Evolutionary conservation across 768 basidiomycete genomes (phyloP).

Genomic region (Tulasnella sp.): DNA sequence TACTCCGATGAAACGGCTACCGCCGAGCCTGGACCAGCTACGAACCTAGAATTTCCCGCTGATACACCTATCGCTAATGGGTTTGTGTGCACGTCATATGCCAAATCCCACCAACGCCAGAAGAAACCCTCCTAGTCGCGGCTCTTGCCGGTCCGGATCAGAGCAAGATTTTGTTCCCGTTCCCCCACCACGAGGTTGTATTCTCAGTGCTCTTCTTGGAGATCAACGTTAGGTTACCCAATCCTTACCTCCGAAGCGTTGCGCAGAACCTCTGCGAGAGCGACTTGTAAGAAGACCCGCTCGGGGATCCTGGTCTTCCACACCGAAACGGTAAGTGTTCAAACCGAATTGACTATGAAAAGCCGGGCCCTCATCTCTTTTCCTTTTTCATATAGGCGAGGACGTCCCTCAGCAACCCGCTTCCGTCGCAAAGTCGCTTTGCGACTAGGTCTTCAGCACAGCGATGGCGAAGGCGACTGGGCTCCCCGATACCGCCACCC

Average conservation of each 20-base stretch:
- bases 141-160: slow-evolving; percentile 80
- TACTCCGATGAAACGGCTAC: neutral
- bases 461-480: slow-evolving; percentile 87
- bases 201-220: slow-evolving; percentile 89
- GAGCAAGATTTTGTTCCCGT: slow-evolving; percentile 87
- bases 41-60: neutral
- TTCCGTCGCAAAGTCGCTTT: slow-evolving; percentile 77
- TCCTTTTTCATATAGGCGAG: slow-evolving; percentile 47
- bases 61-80: neutral
- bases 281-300: slow-evolving; percentile 14
- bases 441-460: slow-evolving; percentile 83
- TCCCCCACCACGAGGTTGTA: slow-evolving; percentile 87
- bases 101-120: no score
- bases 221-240: slow-evolving; percentile 96
- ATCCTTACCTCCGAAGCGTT: slow-evolving; percentile 62
- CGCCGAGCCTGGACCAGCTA: neutral
- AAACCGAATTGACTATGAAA: slow-evolving; percentile 63
- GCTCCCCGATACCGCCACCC: slow-evolving; percentile 81
- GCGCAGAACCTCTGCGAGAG: slow-evolving; percentile 58
- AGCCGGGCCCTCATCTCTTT: slow-evolving; percentile 67
- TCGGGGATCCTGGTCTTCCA: slow-evolving; percentile 72
- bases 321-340: slow-evolving; percentile 76
- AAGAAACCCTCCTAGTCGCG: slow-evolving; percentile 81
- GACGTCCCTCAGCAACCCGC: slow-evolving; percentile 62
- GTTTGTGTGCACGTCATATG: no score